Evolutionary conservation across 2,329 filamentous ascomycete species (phyloP), one percentile per base, ranked within the genome.

Genomic region (Fusarium subtropicale): DNA sequence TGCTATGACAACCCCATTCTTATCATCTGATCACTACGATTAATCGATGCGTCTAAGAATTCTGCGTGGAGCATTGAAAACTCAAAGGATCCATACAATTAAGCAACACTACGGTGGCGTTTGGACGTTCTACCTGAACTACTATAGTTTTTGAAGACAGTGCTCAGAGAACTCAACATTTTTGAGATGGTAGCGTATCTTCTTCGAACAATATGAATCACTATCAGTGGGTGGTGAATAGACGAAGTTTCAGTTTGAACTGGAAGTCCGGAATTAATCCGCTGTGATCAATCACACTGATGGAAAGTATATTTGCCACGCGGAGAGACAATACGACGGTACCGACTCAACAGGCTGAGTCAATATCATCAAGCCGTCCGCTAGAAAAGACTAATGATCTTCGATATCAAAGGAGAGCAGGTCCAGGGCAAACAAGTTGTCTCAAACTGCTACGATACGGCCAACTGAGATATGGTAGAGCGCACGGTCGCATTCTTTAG

Each of bases 331-430:
- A 13, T 22, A 3, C 5, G 12, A 15, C 4, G 7, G 22, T 22
- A 8, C n/a, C 15, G 3, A 39, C 11, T 39, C 7, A 39, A 4
- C 11, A 22, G 11, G 5, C 2, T 9, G 12, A 7, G n/a, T 39
- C 11, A 39, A 13, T 6, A 20, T 13, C 7, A 22, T 20, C 36
- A 5, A 38, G 18, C 1, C 3, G 13, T 3, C n/a, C 0, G 3
- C n/a, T 12, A 30, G 28, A 6, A 2, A 30, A 1, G 0, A 6
- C 10, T 11, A 12, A 30, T 2, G 28, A 11, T 12, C 28, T 12
- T 30, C 4, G 1, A 6, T 5, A 2, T 30, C 4, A 11, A 30
- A 30, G 28, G 28, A 30, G 1, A 2, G 28, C 10, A 2, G 12
- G 12, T 30, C 4, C 11, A 30, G 11, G 11, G 10, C 1, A 30